Evolutionary conservation across 2,329 filamentous ascomycete species (phyloP).

Genomic region (Aspergillus oerlinghausenensis): DNA sequence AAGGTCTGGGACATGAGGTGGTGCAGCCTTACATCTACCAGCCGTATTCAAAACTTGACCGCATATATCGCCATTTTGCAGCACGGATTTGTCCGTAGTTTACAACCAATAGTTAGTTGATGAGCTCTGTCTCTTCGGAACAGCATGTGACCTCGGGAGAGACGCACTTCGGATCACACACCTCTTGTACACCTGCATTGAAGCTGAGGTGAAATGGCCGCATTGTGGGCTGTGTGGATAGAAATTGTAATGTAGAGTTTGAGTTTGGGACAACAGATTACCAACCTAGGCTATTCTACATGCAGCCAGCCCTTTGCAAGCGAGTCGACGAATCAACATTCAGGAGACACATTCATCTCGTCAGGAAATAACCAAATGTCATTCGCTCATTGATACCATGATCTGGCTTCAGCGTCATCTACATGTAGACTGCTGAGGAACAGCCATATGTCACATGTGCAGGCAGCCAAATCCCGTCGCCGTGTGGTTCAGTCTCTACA

Average conservation of each 20-base stretch:
- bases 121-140: not conserved
- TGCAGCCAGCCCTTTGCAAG: not conserved
- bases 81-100: too few species aligned
- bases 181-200: not conserved
- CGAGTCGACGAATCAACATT: not conserved
- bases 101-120: not conserved
- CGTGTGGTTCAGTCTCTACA: not conserved
- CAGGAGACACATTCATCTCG: too few species aligned
- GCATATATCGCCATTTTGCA: too few species aligned
- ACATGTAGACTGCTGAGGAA: not conserved
- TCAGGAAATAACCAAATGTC: too few species aligned
- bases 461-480: not conserved
- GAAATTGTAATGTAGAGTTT: not conserved
- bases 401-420: too few species aligned
- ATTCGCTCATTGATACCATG: too few species aligned
- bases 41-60: not conserved
- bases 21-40: not conserved
- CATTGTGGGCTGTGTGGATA: not conserved
- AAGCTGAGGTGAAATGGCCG: not conserved
- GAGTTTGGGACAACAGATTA: not conserved
- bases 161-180: not conserved
- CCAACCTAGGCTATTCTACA: not conserved
- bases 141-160: not conserved
- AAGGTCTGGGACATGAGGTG: not conserved
- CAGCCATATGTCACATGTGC: not conserved